phyloP scores from a whole-genome alignment of 1,139 yeast genomes.

The Geotrichum citri-aurantii region DNA sequence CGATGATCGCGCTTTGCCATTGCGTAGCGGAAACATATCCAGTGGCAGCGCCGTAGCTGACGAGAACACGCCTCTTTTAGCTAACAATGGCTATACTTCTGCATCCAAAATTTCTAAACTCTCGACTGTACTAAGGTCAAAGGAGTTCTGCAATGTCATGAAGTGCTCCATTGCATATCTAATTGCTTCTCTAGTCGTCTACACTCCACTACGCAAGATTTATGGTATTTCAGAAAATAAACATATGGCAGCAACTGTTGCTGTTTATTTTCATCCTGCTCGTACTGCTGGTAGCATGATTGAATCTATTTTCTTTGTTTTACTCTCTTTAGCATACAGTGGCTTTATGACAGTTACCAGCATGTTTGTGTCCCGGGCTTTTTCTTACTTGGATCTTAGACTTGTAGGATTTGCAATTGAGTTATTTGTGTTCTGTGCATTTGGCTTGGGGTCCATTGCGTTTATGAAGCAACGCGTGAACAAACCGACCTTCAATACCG shows the following conservation, averaged over 20 bases:
- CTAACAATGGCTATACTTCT: neutral
- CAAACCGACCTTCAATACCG: conserved; percentile 70
- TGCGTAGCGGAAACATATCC: neutral
- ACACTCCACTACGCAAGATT: conserved; percentile 52
- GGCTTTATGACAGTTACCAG: conserved; percentile 52
- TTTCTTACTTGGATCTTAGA: conserved; percentile 45
- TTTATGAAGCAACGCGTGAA: conserved; percentile 63
- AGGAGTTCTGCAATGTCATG: conserved; percentile 25
- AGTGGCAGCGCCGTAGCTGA: neutral
- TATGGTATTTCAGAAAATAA: conserved; percentile 69
- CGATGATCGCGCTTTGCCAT: neutral
- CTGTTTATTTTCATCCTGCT: conserved; percentile 81
- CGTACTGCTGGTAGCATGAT: conserved; percentile 77
- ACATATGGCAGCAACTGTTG: conserved; percentile 76
- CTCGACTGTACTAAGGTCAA: neutral
- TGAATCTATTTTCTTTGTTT: conserved; percentile 61
- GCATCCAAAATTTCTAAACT: neutral
- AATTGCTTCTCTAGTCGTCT: conserved; percentile 71
- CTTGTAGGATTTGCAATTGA: conserved; percentile 53
- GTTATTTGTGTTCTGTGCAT: conserved; percentile 46
- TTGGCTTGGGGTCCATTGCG: conserved; percentile 61
- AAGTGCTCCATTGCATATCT: conserved; percentile 71
- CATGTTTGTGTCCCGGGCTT: conserved; percentile 47
- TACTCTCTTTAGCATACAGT: conserved; percentile 51
- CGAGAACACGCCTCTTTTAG: conserved; percentile 6